Evolutionary conservation across 177 flowering plant species (phyloP), one percentile per base, ranked within the genome.

Genomic region (Vitis hybrid): DNA sequence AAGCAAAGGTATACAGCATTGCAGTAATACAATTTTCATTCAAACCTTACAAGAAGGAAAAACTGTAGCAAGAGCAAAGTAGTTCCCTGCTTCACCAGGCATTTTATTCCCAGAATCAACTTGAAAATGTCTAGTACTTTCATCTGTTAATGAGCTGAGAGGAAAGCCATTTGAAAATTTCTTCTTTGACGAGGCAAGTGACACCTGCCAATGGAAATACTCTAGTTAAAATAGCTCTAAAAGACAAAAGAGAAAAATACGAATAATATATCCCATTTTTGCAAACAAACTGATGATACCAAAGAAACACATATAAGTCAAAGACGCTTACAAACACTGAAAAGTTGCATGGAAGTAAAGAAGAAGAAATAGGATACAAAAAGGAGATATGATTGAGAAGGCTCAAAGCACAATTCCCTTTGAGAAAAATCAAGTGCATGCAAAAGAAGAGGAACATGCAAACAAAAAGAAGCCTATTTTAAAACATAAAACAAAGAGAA

Each of bases 61-160:
- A 51, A 87, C 91, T 56, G 81, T 80, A 26, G 98, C 99, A 69
- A 96, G 84, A 50, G 88, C 92, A 82, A 94, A 93, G 85, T 78
- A 89, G 71, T 62, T 85, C 64, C 99, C 99, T 0, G 75, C 77
- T 64, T 75, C 77, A 66, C 72, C 32, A 32, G 57, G 65, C 62
- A 50, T 59, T 61, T 56, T 39, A 69, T 74, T 73, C 7, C 32
- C 52, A 15, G 56, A 66, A 51, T 78, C 81, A 77, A 75, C 49
- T n/a, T 79, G 85, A 72, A 74, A 77, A 60, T 72, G 70, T 55
- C 60, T 66, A 23, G 70, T 77, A 67, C 72, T 83, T 77, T 81
- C 88, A 65, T 78, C 80, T 6, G 72, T 69, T 9, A 92, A 74
- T 23, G 90, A 83, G 62, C 82, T 76, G 26, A 96, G 86, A 62